Conservation (phyloP, 495 filamentous ascomycete genomes). For the Penicillium chermesinum region DNA sequence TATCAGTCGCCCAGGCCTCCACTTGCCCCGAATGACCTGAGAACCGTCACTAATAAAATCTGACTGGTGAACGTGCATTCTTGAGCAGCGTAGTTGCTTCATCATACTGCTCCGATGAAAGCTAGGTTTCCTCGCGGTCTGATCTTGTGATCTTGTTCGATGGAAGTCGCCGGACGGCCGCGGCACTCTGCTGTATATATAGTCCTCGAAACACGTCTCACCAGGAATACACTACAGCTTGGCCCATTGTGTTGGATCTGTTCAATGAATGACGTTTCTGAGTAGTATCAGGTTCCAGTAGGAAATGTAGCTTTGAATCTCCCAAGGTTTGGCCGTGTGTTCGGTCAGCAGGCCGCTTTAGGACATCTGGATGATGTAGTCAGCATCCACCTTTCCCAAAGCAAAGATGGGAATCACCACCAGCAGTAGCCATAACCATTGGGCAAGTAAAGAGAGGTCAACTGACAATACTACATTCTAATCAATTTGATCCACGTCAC, state of each 20-base stretch:
- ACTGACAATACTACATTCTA: too few species aligned
- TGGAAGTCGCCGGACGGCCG: conserved; percentile 18
- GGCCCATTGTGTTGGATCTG: conserved; percentile 1
- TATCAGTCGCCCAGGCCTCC: conserved; percentile 9
- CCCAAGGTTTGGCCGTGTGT: too few species aligned
- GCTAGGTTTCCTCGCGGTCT: not conserved
- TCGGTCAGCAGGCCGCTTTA: not conserved
- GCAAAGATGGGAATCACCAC: not conserved
- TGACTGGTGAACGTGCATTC: not conserved
- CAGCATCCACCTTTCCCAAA: conserved; percentile 1
- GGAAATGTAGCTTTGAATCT: not conserved
- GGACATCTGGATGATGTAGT: conserved; percentile 20
- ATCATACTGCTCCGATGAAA: not conserved
- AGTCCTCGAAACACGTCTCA: conserved; percentile 18
- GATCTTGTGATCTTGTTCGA: conserved; percentile 14
- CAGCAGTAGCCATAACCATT: not conserved
- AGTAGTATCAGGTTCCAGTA: not conserved
- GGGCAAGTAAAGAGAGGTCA: not conserved
- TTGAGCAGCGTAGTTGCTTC: not conserved
- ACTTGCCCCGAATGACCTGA: not conserved
- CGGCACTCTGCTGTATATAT: conserved; percentile 36
- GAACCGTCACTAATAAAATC: not conserved
- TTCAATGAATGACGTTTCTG: too few species aligned
- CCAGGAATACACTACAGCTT: conserved; percentile 13
- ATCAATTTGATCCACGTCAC: too few species aligned